These are phyloP conservation scores for Lactifluus pinguis DNA, from an alignment of 768 basidiomycete species.

Conservation along the genomic window DNA sequence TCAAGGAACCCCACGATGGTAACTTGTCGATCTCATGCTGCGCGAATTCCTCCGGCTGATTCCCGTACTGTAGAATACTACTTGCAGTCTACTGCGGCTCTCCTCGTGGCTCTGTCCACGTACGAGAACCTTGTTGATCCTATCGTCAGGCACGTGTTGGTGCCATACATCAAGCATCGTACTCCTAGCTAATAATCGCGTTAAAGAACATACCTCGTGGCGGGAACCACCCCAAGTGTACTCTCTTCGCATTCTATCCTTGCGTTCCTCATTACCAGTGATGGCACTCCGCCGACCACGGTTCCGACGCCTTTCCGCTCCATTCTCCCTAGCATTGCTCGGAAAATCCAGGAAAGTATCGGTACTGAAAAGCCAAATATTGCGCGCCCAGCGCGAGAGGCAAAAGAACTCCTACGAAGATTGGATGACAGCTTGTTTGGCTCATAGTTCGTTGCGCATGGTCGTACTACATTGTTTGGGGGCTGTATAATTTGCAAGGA, in stretches of 20 bases:
- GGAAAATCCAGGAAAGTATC: conserved; percentile 64
- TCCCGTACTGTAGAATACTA: conserved; percentile 48
- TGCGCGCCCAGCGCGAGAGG: conserved; percentile 73
- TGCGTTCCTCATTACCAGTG: conserved; percentile 43
- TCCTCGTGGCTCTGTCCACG: conserved; percentile 56
- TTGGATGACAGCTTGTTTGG: conserved; percentile 17
- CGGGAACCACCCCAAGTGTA: conserved; percentile 59
- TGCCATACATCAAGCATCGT: not conserved
- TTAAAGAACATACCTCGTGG: conserved; percentile 49
- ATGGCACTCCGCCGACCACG: conserved; percentile 21
- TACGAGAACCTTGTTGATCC: conserved; percentile 55
- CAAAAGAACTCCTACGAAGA: conserved; percentile 52
- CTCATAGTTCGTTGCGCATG: not conserved
- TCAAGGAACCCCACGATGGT: conserved; percentile 67
- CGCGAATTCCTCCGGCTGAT: not conserved
- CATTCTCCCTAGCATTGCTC: conserved; percentile 51
- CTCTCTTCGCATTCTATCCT: conserved; percentile 54
- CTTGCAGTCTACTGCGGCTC: conserved; percentile 48
- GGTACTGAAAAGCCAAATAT: conserved; percentile 63
- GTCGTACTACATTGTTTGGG: not conserved
- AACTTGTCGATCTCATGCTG: conserved; percentile 2
- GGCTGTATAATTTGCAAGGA: not conserved
- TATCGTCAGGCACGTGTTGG: conserved; percentile 51
- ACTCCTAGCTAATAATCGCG: conserved; percentile 4
- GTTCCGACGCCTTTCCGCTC: conserved; percentile 54